Percentiles rank a stretch among this genome's conserved stretches.
Evolutionary conservation across 495 filamentous ascomycete genomes (phyloP).

Genomic region (Clohesyomyces aquaticus): DNA sequence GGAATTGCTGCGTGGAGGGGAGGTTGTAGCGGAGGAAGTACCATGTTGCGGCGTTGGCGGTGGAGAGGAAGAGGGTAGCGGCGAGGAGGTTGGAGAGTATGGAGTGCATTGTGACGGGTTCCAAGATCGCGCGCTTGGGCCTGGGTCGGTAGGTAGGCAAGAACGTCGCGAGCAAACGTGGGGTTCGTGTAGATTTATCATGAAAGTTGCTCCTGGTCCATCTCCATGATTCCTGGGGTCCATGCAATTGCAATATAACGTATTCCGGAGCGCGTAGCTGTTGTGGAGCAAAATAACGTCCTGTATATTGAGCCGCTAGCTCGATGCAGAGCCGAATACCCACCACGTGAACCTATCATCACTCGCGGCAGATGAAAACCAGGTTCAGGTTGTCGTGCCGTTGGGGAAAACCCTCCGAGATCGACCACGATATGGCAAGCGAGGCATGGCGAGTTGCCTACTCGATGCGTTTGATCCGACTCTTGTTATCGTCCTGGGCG

Average conservation of each 20-base stretch:
- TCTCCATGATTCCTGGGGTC: too few relatives aligned
- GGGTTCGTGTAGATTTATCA: too few relatives aligned
- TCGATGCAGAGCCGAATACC: too few relatives aligned
- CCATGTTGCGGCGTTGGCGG: background rate
- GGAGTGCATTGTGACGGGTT: background rate
- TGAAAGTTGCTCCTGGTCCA: too few relatives aligned
- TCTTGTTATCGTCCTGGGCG: too few relatives aligned
- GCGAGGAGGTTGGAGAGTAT: background rate
- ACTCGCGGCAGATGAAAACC: too few relatives aligned
- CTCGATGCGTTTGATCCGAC: too few relatives aligned
- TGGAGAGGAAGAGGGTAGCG: background rate
- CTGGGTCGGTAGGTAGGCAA: too few relatives aligned
- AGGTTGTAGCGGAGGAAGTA: conserved; percentile 45
- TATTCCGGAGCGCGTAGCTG: background rate
- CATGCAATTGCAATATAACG: background rate
- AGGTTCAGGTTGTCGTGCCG: background rate
- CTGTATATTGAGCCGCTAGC: background rate
- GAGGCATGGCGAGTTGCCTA: background rate
- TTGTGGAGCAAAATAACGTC: background rate
- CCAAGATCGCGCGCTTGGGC: too few relatives aligned
- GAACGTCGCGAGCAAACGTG: too few relatives aligned
- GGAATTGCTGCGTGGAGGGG: conserved; percentile 44
- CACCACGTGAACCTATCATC: too few relatives aligned
- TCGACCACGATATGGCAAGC: background rate
- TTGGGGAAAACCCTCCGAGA: background rate